These are phyloP conservation scores for Phaffomyces antillensis DNA, from an alignment of 805 yeast genomes.

Conservation along the genomic window DNA sequence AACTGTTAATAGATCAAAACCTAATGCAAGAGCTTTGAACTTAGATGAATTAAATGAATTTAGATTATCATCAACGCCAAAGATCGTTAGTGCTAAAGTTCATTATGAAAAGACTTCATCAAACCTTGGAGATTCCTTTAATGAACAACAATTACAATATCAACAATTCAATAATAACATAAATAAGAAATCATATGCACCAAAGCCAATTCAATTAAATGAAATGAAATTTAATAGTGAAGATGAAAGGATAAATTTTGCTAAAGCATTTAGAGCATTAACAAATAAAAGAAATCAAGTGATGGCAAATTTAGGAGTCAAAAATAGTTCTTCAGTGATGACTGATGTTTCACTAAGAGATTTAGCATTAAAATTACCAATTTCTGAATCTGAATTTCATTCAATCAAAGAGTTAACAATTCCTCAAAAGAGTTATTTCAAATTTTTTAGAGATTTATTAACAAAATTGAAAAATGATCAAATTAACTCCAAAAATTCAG, in stretches of 20 bases:
- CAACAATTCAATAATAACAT: neutral
- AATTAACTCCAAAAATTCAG: neutral
- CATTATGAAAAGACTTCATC: constrained; percentile 21
- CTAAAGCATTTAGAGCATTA: constrained; percentile 23
- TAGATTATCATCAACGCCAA: constrained; percentile 19
- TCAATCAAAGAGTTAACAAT: constrained; percentile 27
- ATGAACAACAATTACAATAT: constrained; percentile 2
- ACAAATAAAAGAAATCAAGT: constrained; percentile 34
- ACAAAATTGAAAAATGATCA: constrained; percentile 12
- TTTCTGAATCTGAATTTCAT: constrained; percentile 38
- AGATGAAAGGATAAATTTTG: constrained; percentile 15
- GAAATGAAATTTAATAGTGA: constrained; percentile 14
- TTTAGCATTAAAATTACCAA: constrained; percentile 51
- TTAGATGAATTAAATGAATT: constrained; percentile 12
- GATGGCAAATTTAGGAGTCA: constrained; percentile 34
- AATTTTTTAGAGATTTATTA: constrained; percentile 32
- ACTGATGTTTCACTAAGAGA: constrained; percentile 39
- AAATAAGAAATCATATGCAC: constrained; percentile 3
- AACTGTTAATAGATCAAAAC: neutral
- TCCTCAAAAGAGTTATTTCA: constrained; percentile 26
- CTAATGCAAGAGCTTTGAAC: constrained; percentile 1
- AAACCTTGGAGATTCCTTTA: constrained; percentile 9
- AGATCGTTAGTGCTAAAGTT: constrained; percentile 17
- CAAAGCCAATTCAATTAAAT: constrained; percentile 18
- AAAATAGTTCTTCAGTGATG: constrained; percentile 28